Percentiles rank a stretch among this genome's conserved stretches.
Evolutionary conservation across 306 rosid species (phyloP).

Genomic region (Nissolia schottii): DNA sequence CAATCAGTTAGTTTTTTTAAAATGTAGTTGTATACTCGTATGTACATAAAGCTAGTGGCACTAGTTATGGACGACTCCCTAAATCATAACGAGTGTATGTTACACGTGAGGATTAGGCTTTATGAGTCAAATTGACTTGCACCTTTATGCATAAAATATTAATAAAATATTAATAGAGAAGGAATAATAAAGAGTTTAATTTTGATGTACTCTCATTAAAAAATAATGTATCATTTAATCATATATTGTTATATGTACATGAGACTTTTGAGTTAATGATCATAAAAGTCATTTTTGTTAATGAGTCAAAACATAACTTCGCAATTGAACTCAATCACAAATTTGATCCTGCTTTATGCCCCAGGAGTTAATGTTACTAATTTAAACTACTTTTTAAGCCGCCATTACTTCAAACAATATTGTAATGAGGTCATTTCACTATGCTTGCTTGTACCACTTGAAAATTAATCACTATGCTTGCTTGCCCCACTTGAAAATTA

Average conservation of each 20-base stretch:
- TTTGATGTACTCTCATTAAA: no score
- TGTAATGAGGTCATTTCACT: neutral
- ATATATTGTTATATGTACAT: no score
- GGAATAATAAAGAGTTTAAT: no score
- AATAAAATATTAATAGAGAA: neutral
- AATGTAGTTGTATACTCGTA: no score
- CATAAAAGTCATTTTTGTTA: no score
- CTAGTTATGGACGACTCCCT: neutral
- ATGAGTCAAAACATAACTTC: no score
- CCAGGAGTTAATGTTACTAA: neutral
- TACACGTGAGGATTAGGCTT: neutral
- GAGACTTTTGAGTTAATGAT: no score
- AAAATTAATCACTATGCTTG: neutral
- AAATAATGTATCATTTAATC: no score
- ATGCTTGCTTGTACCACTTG: constrained; percentile 3
- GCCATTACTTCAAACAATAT: neutral
- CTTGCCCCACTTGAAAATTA: neutral
- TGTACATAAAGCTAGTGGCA: no score
- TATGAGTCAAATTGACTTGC: neutral
- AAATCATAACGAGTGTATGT: neutral
- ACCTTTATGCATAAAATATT: neutral
- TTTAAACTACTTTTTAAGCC: neutral
- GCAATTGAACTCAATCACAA: no score
- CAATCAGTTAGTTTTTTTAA: no score
- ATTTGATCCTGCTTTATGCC: neutral